Percentiles rank a stretch among this genome's conserved stretches.
phyloP scores from a whole-genome alignment of 192 early-diverging fungal genomes.

The Lobosporangium transversale region DNA sequence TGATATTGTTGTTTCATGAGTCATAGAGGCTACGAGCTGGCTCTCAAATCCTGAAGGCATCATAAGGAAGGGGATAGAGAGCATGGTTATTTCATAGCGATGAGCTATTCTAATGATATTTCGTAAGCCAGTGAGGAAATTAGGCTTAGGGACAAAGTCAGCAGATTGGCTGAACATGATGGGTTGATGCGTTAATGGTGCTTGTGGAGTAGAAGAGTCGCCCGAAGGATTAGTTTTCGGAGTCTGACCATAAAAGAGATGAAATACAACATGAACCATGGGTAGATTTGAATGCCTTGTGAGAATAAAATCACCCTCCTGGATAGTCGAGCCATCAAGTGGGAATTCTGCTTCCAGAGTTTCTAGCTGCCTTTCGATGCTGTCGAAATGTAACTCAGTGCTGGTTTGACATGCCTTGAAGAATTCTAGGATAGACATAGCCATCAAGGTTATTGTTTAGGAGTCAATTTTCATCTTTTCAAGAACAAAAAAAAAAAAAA shows the following conservation, averaged over 20 bases:
- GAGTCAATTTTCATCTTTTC: too few species aligned
- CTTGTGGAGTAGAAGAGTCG: neutral
- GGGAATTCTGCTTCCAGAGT: constrained; percentile 63
- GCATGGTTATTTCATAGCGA: constrained; percentile 67
- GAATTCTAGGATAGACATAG: constrained; percentile 57
- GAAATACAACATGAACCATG: constrained; percentile 77
- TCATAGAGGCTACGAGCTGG: constrained; percentile 9
- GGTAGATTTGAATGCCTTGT: constrained; percentile 83
- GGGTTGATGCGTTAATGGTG: neutral
- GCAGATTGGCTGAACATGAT: constrained; percentile 18
- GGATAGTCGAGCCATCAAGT: constrained; percentile 34
- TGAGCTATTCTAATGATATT: constrained; percentile 69
- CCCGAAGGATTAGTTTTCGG: neutral
- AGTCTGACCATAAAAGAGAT: constrained; percentile 65
- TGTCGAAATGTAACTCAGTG: constrained; percentile 82
- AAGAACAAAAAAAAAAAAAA: neutral
- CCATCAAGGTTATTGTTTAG: too few species aligned
- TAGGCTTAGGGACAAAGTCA: constrained; percentile 34
- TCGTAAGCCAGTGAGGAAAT: constrained; percentile 67
- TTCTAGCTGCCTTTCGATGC: constrained; percentile 71
- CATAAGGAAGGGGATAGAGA: constrained; percentile 75
- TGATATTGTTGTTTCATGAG: neutral
- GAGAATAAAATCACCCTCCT: constrained; percentile 74
- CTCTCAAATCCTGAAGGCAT: constrained; percentile 56
- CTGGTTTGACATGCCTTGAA: constrained; percentile 71